Percentiles rank a stretch among this genome's conserved stretches.
phyloP scores from a whole-genome alignment of 305 asterid genomes.

The Fraxinus baroniana region DNA sequence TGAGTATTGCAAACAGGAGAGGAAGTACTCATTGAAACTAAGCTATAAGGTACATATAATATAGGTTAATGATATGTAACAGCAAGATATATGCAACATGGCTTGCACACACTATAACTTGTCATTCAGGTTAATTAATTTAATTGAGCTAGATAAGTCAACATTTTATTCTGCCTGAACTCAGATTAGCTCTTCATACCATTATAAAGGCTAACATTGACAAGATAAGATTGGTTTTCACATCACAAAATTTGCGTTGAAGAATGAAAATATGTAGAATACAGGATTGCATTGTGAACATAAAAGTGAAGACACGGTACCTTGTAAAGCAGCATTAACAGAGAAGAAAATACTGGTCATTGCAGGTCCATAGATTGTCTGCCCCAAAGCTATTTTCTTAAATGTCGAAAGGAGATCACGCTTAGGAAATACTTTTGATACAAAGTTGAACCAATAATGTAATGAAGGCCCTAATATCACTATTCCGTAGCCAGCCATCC shows the following conservation, averaged over 20 bases:
- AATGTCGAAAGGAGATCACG: slow-evolving; percentile 66
- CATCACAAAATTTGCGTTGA: not conserved
- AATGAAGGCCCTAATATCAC: slow-evolving; percentile 76
- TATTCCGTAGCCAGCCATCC: slow-evolving; percentile 91
- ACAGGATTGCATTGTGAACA: not conserved
- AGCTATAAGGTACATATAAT: not conserved
- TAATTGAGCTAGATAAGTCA: not conserved
- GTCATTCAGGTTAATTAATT: not conserved
- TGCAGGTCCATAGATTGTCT: slow-evolving; percentile 65
- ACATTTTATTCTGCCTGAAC: not conserved
- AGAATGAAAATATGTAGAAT: not conserved
- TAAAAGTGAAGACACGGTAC: slow-evolving; percentile 26
- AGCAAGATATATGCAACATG: not conserved
- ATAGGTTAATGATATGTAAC: not conserved
- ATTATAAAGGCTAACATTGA: not conserved
- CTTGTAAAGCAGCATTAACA: slow-evolving; percentile 78
- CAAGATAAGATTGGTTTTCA: not conserved
- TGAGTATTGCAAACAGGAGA: slow-evolving; percentile 27
- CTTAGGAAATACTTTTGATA: slow-evolving; percentile 52
- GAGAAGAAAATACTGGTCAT: slow-evolving; percentile 80
- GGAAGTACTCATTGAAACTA: not conserved
- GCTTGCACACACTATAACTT: not conserved
- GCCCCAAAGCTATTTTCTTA: slow-evolving; percentile 75
- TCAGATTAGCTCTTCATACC: not conserved
- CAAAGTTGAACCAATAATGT: slow-evolving; percentile 83